Conservation (phyloP, 306 rosid species). For the Quercus alba region DNA sequence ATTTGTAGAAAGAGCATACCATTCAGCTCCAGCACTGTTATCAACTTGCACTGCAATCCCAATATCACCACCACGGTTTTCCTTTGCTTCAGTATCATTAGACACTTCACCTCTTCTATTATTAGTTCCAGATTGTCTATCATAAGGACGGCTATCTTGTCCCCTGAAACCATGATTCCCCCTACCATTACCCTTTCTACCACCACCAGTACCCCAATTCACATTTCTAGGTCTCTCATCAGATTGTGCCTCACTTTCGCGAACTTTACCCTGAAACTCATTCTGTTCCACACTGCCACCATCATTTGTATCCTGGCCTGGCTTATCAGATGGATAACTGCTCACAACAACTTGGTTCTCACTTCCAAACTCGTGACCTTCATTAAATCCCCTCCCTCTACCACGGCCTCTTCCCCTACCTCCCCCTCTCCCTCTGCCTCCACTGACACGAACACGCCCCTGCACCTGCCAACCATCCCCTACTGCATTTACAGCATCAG, state of each 20-base stretch:
- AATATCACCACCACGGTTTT: background rate
- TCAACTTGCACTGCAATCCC: background rate
- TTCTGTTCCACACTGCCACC: background rate
- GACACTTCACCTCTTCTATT: background rate
- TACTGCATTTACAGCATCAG: background rate
- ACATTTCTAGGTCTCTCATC: background rate
- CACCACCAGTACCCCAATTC: background rate
- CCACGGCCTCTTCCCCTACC: conserved; percentile 6
- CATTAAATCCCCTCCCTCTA: background rate
- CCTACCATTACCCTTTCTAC: background rate
- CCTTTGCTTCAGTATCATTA: background rate
- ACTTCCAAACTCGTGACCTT: background rate
- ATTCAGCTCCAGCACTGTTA: background rate
- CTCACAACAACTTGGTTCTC: background rate
- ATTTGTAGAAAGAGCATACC: background rate
- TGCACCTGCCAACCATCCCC: background rate
- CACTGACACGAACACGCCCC: background rate
- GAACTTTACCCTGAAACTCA: background rate
- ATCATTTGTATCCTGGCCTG: background rate
- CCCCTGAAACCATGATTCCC: background rate
- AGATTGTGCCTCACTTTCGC: background rate
- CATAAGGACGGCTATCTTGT: background rate
- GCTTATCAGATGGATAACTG: background rate
- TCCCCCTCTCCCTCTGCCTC: background rate
- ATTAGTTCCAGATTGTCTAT: background rate